These are phyloP conservation scores for Coniferiporia sulphurascens DNA, from an alignment of 1,284 basidiomycete genomes.

Conservation along the genomic window DNA sequence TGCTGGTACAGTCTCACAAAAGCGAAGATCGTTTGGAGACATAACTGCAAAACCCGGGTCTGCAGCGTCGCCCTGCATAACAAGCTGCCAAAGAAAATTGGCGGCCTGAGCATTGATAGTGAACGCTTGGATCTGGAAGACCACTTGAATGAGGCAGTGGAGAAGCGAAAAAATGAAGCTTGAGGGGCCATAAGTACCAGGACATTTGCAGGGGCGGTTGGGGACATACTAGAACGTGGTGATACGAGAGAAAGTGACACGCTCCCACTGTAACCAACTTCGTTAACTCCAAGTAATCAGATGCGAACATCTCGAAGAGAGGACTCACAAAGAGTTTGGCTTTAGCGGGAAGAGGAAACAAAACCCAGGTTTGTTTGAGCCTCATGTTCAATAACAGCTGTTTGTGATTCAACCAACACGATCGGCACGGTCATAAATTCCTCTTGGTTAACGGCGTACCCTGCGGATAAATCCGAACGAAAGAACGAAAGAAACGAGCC, in stretches of 20 bases:
- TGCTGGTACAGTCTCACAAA: conserved; percentile 55
- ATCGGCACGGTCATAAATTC: too few species aligned
- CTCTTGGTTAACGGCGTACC: neutral
- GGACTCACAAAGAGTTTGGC: conserved; percentile 50
- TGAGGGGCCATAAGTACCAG: neutral
- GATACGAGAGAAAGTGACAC: conserved; percentile 62
- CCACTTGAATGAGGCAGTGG: conserved; percentile 64
- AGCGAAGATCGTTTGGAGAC: conserved; percentile 40
- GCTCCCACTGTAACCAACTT: conserved; percentile 49
- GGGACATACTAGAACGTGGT: conserved; percentile 46
- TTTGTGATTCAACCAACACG: neutral
- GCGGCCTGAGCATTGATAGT: conserved; percentile 57
- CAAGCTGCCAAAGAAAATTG: conserved; percentile 45
- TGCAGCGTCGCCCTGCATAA: conserved; percentile 44
- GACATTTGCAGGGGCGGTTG: neutral
- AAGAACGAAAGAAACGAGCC: conserved; percentile 36
- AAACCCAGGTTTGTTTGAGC: conserved; percentile 37
- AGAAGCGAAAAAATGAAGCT: conserved; percentile 55
- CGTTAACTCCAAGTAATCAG: conserved; percentile 17
- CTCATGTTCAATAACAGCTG: conserved; percentile 34
- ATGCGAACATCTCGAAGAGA: neutral
- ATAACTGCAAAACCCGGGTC: conserved; percentile 52
- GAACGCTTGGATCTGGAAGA: conserved; percentile 64
- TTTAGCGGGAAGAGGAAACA: conserved; percentile 38
- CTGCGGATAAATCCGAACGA: conserved; percentile 21